Evolutionary conservation across 805 yeast genomes (phyloP), one percentile per base, ranked within the genome.

Genomic region (Nematodospora valgi): DNA sequence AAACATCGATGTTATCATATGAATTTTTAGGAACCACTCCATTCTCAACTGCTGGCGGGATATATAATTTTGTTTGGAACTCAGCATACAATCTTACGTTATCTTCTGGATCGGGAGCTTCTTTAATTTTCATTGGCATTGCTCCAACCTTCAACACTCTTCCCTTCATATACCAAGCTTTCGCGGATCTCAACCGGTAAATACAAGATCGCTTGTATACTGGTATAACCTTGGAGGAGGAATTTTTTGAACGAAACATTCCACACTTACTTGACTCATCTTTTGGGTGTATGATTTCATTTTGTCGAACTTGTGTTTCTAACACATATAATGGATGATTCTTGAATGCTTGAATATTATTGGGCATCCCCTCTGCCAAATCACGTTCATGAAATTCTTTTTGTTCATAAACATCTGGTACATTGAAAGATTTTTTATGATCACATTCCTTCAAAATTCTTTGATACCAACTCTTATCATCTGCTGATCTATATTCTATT

Each of bases 101-200:
- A 27, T 78, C 82, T n/a, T 75, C 81, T 0, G 63, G 74, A 3
- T 67, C 76, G 24, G 17, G 37, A 5, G 23, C 43, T 22, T 21
- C 64, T 62, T 39, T 62, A 5, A 68, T 58, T 44, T 81, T 77
- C 46, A 80, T 50, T 0, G 93, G 82, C 43, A 78, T 77, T 23
- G 68, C 79, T 0, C 95, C 96, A 0, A 78, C 55, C 48, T 79
- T 85, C 23, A 93, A 56, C 0, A 79, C 70, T 14, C 96, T 62
- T 0, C 98, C 98, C 28, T 72, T 62, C 59, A 83, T 72, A 50
- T 81, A 86, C 98, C 98, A 93, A 2, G 84, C 87, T 47, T 78
- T 80, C 0, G 95, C 85, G 0, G 94, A 78, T 38, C 79, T 67
- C 14, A 89, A 72, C 2, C 49, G 50, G 31, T 76, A 68, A 2